Percentiles rank a stretch among this genome's conserved stretches.
Conservation (phyloP, 345 rosid genomes). For the Acer saccharum region DNA sequence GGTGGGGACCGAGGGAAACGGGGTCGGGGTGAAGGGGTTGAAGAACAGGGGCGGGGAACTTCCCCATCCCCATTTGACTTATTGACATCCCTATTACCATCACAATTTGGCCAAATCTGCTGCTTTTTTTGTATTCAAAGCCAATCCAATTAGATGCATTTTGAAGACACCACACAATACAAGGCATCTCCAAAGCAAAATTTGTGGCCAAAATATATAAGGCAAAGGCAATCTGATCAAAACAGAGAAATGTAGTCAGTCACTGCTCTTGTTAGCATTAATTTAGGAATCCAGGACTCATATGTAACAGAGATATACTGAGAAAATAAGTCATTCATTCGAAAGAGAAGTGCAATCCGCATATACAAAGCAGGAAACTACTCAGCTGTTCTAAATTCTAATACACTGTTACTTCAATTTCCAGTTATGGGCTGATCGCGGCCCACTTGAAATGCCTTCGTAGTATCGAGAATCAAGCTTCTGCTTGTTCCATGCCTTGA, state of each 20-base stretch:
- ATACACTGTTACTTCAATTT: conserved; percentile 45
- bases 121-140: background rate
- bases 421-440: conserved; percentile 87
- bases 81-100: too few relatives aligned
- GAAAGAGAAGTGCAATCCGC: background rate
- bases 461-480: conserved; percentile 77
- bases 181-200: background rate
- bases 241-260: background rate
- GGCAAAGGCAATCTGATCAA: background rate
- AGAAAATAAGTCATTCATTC: background rate
- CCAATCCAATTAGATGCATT: background rate
- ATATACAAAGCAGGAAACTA: conserved; percentile 3
- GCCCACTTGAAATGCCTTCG: conserved; percentile 75
- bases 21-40: too few relatives aligned
- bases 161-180: background rate
- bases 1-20: too few relatives aligned
- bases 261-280: background rate
- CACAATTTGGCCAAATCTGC: too few relatives aligned
- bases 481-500: conserved; percentile 76
- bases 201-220: background rate
- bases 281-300: background rate
- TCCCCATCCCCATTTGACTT: too few relatives aligned
- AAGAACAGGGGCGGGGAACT: too few relatives aligned
- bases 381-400: background rate
- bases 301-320: background rate